phyloP scores from a whole-genome alignment of 345 rosid genomes.

The Psidium friedrichsthalianum region DNA sequence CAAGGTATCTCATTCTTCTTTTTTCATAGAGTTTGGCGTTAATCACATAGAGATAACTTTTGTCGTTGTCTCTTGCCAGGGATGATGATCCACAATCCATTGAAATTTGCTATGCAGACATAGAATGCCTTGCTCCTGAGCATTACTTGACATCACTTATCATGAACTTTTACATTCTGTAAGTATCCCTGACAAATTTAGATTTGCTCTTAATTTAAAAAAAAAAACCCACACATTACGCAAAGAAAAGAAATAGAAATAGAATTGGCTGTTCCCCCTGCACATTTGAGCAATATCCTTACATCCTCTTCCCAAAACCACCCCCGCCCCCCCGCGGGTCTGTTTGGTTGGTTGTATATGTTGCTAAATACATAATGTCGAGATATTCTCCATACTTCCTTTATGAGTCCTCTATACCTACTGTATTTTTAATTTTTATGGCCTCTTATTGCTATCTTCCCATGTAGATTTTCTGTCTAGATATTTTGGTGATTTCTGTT shows the following conservation, averaged over 20 bases:
- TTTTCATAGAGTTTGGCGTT: neutral
- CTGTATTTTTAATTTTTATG: neutral
- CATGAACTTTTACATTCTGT: slow-evolving; percentile 85
- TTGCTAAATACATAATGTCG: neutral
- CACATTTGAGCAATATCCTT: neutral
- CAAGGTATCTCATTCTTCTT: slow-evolving; percentile 36
- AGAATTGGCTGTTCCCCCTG: neutral
- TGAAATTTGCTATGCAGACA: slow-evolving; percentile 49
- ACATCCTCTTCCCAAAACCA: no score
- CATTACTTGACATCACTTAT: slow-evolving; percentile 60
- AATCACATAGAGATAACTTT: neutral
- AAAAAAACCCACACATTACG: neutral
- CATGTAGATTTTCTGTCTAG: neutral
- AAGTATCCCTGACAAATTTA: slow-evolving; percentile 2
- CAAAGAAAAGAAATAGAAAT: neutral
- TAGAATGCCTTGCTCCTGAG: slow-evolving; percentile 55
- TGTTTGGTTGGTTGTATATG: neutral
- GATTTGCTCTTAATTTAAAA: neutral
- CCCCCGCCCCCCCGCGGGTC: neutral
- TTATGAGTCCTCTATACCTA: neutral
- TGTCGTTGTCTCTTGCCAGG: slow-evolving; percentile 25
- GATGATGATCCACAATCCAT: slow-evolving; percentile 65
- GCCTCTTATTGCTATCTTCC: neutral
- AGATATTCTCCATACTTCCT: neutral
- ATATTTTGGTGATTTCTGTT: neutral